Conservation (phyloP, 1,139 yeast genomes). For the Magnusiomyces paraingens region DNA sequence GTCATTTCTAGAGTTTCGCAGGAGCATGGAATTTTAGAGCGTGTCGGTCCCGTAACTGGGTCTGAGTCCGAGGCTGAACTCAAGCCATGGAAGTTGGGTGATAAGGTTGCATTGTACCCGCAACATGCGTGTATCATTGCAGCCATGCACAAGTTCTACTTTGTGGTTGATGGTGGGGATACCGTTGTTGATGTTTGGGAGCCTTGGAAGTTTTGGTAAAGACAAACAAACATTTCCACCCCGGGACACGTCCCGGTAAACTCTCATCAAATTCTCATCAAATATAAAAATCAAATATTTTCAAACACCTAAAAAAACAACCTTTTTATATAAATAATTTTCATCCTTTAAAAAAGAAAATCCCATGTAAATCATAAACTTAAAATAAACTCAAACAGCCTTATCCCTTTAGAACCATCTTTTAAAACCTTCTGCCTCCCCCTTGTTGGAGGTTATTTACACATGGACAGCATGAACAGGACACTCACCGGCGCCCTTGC, state of each 20-base stretch:
- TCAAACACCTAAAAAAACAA: background rate
- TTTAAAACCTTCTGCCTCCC: background rate
- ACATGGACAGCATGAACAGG: constrained; percentile 62
- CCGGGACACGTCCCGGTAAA: too few species aligned
- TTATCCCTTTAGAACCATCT: too few species aligned
- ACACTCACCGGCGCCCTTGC: constrained; percentile 79
- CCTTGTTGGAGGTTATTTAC: constrained; percentile 9
- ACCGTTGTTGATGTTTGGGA: constrained; percentile 62
- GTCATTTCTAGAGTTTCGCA: constrained; percentile 47
- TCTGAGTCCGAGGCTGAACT: constrained; percentile 34
- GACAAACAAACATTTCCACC: background rate
- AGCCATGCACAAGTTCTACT: constrained; percentile 55
- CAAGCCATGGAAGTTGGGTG: constrained; percentile 43
- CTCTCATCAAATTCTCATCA: too few species aligned
- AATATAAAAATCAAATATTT: too few species aligned
- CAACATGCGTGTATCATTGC: constrained; percentile 76
- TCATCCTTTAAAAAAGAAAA: background rate
- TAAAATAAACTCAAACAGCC: background rate
- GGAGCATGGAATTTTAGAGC: constrained; percentile 48
- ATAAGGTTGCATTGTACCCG: constrained; percentile 51
- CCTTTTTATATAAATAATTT: background rate
- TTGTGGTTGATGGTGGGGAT: constrained; percentile 44
- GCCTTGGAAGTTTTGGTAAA: constrained; percentile 57
- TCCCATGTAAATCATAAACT: background rate
- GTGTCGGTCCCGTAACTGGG: constrained; percentile 16